Base-by-base conservation (phyloP, 129 eudicot species). In the Artemisia argyi region DNA sequence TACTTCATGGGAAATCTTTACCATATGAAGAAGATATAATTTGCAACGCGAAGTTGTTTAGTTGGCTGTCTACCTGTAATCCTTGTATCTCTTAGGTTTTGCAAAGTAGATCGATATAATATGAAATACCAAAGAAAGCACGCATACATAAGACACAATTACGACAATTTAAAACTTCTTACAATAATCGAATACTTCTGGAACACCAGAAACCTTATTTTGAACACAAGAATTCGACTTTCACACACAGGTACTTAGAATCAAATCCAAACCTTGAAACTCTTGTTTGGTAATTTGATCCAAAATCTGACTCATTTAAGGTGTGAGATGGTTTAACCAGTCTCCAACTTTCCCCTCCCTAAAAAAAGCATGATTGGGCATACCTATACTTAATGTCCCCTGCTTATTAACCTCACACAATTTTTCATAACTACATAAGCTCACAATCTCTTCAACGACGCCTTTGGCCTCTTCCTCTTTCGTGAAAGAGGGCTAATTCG, bases 261-360 rank as follows among this genome's bases (percentile, higher is more conserved):
- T 60, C 17, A 68, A 20, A 68, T 50, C 44, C 53, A 61, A 76
- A 56, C 73, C 53, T 14, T 78, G 3, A 56, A 78, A 44, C 22
- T 71, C 56, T 28, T 71, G 62, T 19, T 53, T 10, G 11, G 73
- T 78, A 20, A 78, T 66, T 22, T 30, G 65, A 48, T 79, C 69
- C 57, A 79, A 15, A 10, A 5, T 15, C 5, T 61, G 50, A 39
- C 64, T 15, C 83, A 79, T 73, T 60, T 79, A 75, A n/a, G 2
- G 9, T 13, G 79, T 66, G 4, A 73, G 64, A 42, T 74, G 59
- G 26, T 74, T 68, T 12, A 20, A 26, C 76, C 71, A 68, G n/a
- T 69, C 83, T 53, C 79, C 73, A 28, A 74, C 56, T 52, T 61
- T 60, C 9, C 72, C 83, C 68, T 74, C 68, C 60, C 83, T 62